Conservation (phyloP, 257 asterid genomes). For the Solanum clarkiae region DNA sequence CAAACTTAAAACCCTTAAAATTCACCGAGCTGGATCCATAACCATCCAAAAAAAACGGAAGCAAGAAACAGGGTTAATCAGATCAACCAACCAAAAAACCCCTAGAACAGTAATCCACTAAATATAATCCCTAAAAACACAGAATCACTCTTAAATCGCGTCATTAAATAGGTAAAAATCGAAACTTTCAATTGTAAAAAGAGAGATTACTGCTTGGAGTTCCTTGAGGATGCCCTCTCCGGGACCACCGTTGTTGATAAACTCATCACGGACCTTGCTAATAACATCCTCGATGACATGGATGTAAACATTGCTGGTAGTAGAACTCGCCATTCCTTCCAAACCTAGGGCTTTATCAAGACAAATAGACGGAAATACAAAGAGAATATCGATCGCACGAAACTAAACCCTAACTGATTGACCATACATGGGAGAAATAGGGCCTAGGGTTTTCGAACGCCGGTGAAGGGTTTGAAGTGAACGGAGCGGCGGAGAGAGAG, state of each 20-base stretch:
- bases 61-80: conserved; percentile 5
- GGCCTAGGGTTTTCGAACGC: conserved; percentile 10
- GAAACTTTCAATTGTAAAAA: not conserved
- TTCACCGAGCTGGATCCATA: conserved; percentile 12
- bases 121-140: not conserved
- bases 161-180: not conserved
- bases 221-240: conserved; percentile 73
- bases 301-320: conserved; percentile 68
- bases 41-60: not conserved
- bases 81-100: not conserved
- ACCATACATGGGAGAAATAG: not conserved
- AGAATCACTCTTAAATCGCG: not conserved
- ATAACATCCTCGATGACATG: conserved; percentile 90
- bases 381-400: not conserved
- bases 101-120: not conserved
- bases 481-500: not conserved
- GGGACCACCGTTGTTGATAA: conserved; percentile 67
- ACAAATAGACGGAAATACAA: not conserved
- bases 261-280: conserved; percentile 80
- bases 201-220: conserved; percentile 75
- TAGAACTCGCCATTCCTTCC: conserved; percentile 49
- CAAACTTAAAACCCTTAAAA: conserved; percentile 1
- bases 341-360: not conserved
- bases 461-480: conserved; percentile 4
- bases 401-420: not conserved